phyloP scores from a whole-genome alignment of 2,329 filamentous ascomycete genomes.

The Fusarium sp. region DNA sequence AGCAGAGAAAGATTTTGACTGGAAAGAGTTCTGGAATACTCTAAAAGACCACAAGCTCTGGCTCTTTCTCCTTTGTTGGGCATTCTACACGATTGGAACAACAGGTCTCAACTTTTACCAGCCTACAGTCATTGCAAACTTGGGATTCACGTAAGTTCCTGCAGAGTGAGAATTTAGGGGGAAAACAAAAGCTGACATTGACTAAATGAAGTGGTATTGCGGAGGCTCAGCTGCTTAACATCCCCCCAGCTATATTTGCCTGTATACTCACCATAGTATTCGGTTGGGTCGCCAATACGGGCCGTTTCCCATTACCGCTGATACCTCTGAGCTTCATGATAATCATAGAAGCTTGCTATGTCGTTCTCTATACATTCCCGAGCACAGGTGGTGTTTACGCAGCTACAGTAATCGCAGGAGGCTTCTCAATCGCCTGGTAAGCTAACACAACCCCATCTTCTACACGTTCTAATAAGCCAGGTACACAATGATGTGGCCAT shows the following conservation, averaged over 20 bases:
- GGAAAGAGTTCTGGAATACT: background rate
- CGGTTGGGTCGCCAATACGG: background rate
- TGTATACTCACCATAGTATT: background rate
- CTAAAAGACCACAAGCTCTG: background rate
- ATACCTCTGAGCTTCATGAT: background rate
- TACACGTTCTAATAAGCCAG: background rate
- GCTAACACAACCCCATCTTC: background rate
- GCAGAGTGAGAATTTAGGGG: accelerated
- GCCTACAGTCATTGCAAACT: background rate
- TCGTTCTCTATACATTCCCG: background rate
- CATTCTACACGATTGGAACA: background rate
- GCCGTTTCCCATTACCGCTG: background rate
- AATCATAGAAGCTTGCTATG: background rate
- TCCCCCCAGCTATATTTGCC: background rate
- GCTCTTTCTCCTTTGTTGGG: background rate
- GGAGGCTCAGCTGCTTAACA: background rate
- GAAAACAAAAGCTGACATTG: accelerated
- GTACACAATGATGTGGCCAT: conserved; percentile 1
- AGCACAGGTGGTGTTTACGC: background rate
- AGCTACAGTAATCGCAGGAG: background rate
- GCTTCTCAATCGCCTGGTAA: background rate
- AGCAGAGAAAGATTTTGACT: background rate
- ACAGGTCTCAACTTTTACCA: background rate
- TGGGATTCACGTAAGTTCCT: background rate
- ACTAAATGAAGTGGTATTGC: background rate